A percentile compares a stretch with the other conserved stretches of the same genome.
Evolutionary conservation across 2,329 filamentous ascomycete genomes (phyloP).

Genomic region (Colletotrichum chlorophyti): DNA sequence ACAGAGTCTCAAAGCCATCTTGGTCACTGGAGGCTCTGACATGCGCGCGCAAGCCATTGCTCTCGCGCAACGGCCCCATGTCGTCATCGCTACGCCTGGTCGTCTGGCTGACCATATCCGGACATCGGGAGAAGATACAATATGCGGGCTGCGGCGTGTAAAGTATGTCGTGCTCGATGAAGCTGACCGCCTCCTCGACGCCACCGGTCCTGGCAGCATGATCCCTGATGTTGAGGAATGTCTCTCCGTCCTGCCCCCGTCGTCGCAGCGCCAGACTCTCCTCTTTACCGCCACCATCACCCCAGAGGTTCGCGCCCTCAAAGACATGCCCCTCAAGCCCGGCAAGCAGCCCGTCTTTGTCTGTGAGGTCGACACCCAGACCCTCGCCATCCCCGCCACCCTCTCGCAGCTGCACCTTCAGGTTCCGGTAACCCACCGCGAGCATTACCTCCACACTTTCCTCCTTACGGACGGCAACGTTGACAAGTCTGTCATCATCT

Average conservation of each 20-base stretch:
- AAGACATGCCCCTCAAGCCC: slow-evolving; percentile 73
- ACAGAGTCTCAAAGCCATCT: slow-evolving; percentile 83
- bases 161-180: slow-evolving; percentile 93
- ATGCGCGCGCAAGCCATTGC: slow-evolving; percentile 91
- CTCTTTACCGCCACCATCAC: slow-evolving; percentile 97
- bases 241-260: slow-evolving; percentile 79
- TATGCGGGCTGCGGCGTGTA: slow-evolving; percentile 79
- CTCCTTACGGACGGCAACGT: slow-evolving; percentile 80
- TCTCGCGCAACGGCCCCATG: slow-evolving; percentile 80
- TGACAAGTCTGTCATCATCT: slow-evolving; percentile 84
- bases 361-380: slow-evolving; percentile 82
- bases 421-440: slow-evolving; percentile 88
- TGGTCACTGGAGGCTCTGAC: slow-evolving; percentile 92
- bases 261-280: slow-evolving; percentile 84
- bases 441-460: slow-evolving; percentile 92
- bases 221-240: slow-evolving; percentile 93
- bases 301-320: slow-evolving; percentile 86
- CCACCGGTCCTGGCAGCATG: slow-evolving; percentile 81
- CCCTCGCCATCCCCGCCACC: slow-evolving; percentile 79
- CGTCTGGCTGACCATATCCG: slow-evolving; percentile 92
- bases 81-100: slow-evolving; percentile 94
- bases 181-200: slow-evolving; percentile 85
- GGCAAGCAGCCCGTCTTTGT: slow-evolving; percentile 83
- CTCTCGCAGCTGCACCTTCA: slow-evolving; percentile 86
- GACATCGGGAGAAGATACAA: slow-evolving; percentile 89